Evolutionary conservation across 495 filamentous ascomycete species (phyloP).

Genomic region (Penicillium ochrochloron): DNA sequence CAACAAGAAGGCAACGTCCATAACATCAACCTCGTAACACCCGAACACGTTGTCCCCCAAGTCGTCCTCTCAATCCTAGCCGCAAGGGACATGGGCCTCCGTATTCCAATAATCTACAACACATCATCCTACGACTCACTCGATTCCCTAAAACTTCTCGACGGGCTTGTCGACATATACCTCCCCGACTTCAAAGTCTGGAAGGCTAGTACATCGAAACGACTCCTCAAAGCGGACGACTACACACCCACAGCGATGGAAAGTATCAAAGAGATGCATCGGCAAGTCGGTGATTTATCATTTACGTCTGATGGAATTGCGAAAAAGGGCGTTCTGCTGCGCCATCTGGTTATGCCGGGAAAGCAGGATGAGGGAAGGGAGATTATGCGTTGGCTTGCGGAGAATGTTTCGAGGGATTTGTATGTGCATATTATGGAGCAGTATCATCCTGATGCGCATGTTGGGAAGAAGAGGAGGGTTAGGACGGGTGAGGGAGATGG

Average conservation of each 20-base stretch:
- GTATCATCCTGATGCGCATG: slow-evolving; percentile 75
- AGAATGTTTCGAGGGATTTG: slow-evolving; percentile 67
- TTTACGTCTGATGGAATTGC: slow-evolving; percentile 79
- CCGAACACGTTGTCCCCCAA: slow-evolving; percentile 79
- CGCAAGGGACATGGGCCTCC: slow-evolving; percentile 66
- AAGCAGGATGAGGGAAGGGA: slow-evolving; percentile 66
- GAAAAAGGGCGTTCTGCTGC: slow-evolving; percentile 69
- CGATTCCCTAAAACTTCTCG: slow-evolving; percentile 65
- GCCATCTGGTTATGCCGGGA: slow-evolving; percentile 81
- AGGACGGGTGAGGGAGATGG: slow-evolving; percentile 18
- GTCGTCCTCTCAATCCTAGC: slow-evolving; percentile 72
- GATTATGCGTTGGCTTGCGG: slow-evolving; percentile 72
- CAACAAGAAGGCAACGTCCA: slow-evolving; percentile 69
- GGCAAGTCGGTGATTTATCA: slow-evolving; percentile 74
- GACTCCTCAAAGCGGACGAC: slow-evolving; percentile 74
- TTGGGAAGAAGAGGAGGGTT: slow-evolving; percentile 63
- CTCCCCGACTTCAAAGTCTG: slow-evolving; percentile 82
- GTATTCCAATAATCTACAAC: slow-evolving; percentile 76
- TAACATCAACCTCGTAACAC: slow-evolving; percentile 81
- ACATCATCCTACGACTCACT: slow-evolving; percentile 76
- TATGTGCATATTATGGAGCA: slow-evolving; percentile 81
- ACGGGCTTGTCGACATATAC: slow-evolving; percentile 79
- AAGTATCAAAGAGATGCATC: slow-evolving; percentile 74
- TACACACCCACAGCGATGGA: slow-evolving; percentile 69
- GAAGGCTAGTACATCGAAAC: slow-evolving; percentile 61